Base-by-base conservation (phyloP, 1,284 basidiomycete genomes). In the Apiotrichum montevideense region DNA sequence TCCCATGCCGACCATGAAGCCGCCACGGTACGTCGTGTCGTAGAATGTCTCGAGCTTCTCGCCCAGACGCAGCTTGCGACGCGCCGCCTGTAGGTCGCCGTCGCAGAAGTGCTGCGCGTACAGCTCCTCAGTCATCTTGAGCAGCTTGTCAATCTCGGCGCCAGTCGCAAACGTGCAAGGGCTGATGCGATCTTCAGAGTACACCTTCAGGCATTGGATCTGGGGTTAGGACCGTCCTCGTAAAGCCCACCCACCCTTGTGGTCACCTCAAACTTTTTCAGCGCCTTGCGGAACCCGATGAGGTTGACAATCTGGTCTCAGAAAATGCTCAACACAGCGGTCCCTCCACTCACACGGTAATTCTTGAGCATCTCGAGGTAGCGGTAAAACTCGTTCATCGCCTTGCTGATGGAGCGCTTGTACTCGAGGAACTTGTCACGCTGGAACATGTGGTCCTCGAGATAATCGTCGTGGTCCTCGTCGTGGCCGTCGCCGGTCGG, bases 211-310 rank as follows among this genome's bases (percentile, higher is more conserved):
- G 42, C 82, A 77, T 35, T 67, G 62, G 52, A 78, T 71, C 68
- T 76, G 86, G 79, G 75, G 13, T 39, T 94, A 7, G 13, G 65
- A 91, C 94, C 77, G 95, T 97, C 77, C 92, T 95, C 0, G 87
- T 87, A 60, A 96, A 96, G 21, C 87, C 80, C 71, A 96, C 93
- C 0, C 91, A 93, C 3, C 87, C 81, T 84, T 1, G 89, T 87
- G 2, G 84, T 79, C 76, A 95, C 97, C 71, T 92, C 90, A 66
- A 92, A 96, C 77, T 96, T 98, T 77, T 93, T 97, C 62, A 96
- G 72, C 0, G 87, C 87, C 63, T 98, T 97, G 21, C 88, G 81
- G 72, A 97, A 93, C 0, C 92, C 94, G 2, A 88, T 88, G 9
- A 92, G 74, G 71, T 97, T 97, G 51, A 96, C 75, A 49, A 87